These are phyloP conservation scores for Sporothrix dimorphospora DNA, from an alignment of 2,329 filamentous ascomycete species.

Conservation along the genomic window DNA sequence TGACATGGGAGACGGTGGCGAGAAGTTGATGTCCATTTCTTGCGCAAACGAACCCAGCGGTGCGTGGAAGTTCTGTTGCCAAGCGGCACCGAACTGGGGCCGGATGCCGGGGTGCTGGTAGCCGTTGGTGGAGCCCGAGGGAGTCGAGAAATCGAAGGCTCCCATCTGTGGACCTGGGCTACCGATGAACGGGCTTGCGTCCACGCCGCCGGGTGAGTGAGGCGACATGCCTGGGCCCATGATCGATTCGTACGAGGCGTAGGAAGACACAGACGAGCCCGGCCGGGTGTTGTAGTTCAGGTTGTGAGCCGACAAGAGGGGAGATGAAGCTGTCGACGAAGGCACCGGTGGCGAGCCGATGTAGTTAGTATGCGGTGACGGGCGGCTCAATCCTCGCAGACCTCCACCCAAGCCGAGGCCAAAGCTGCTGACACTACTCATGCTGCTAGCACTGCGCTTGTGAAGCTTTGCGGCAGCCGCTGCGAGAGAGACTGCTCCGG, in stretches of 20 bases:
- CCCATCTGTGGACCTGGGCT: slow-evolving; percentile 34
- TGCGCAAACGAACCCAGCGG: slow-evolving; percentile 32
- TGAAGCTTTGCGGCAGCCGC: slow-evolving; percentile 31
- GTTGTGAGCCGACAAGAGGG: slow-evolving; percentile 31
- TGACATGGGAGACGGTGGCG: slow-evolving; percentile 35
- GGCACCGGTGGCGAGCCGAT: slow-evolving; percentile 33
- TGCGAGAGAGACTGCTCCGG: slow-evolving; percentile 28
- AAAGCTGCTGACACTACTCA: slow-evolving; percentile 35
- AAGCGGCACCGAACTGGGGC: slow-evolving; percentile 34
- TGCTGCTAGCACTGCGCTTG: slow-evolving; percentile 33
- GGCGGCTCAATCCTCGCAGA: slow-evolving; percentile 34
- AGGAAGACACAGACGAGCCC: slow-evolving; percentile 35
- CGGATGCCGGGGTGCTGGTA: slow-evolving; percentile 35
- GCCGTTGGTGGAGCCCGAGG: background rate
- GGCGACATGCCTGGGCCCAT: slow-evolving; percentile 34
- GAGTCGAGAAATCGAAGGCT: slow-evolving; percentile 31
- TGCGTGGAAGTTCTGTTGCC: slow-evolving; percentile 35
- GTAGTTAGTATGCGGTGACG: slow-evolving; percentile 36
- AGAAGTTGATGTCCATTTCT: slow-evolving; percentile 35
- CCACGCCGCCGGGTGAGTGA: slow-evolving; percentile 32
- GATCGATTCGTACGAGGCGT: slow-evolving; percentile 34
- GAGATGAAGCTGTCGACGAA: slow-evolving; percentile 34
- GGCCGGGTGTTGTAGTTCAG: slow-evolving; percentile 30
- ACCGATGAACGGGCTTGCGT: slow-evolving; percentile 34
- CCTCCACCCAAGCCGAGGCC: slow-evolving; percentile 35